Conservation (phyloP, 352 stramenopile species). For the Phytophthora pisi region DNA sequence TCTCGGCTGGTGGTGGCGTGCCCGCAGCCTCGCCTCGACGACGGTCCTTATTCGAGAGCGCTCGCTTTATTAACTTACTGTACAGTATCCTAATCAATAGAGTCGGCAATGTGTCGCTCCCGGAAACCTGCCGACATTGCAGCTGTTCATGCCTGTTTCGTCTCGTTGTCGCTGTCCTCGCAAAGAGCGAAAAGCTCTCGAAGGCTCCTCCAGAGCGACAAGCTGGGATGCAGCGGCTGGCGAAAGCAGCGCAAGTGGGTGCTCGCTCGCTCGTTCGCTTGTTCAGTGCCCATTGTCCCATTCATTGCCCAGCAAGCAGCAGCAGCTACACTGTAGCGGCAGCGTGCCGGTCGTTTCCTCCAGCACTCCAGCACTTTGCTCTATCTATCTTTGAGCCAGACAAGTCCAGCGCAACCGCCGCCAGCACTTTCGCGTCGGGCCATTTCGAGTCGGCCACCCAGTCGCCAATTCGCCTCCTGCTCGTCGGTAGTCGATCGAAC, state of each 20-base stretch:
- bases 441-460: not conserved
- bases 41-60: no score
- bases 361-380: not conserved
- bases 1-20: conserved; percentile 23
- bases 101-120: conserved; percentile 7
- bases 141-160: conserved; percentile 22
- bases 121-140: conserved; percentile 28
- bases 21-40: not conserved
- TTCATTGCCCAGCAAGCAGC: conserved; percentile 1
- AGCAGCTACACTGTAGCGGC: not conserved
- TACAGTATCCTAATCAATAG: conserved; percentile 25
- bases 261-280: conserved; percentile 12
- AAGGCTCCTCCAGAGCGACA: conserved; percentile 14
- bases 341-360: conserved; percentile 16
- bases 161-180: conserved; percentile 16
- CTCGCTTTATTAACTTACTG: not conserved
- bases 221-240: conserved; percentile 23
- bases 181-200: conserved; percentile 9
- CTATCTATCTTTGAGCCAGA: conserved; percentile 30
- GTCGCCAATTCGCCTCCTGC: conserved; percentile 34
- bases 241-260: conserved; percentile 3
- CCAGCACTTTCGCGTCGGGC: not conserved
- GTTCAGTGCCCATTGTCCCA: conserved; percentile 25
- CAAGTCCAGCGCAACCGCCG: conserved; percentile 35
- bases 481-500: conserved; percentile 8